Evolutionary conservation across 371 early-diverging fungal species (phyloP).

Genomic region (Saksenaea oblongispora): DNA sequence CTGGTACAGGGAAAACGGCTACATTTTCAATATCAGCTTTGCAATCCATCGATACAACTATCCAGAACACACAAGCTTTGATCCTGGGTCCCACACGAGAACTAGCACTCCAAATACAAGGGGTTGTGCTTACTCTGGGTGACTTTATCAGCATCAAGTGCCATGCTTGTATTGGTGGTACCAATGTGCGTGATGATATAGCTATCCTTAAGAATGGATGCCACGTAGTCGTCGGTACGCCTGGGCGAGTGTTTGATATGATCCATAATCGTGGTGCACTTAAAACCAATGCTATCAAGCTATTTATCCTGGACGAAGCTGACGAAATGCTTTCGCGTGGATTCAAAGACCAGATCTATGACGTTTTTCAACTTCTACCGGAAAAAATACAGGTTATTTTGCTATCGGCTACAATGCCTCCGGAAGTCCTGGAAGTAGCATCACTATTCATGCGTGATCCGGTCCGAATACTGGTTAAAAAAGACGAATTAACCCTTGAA

Average conservation of each 20-base stretch:
- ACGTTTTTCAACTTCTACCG: constrained; percentile 87
- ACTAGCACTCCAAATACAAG: constrained; percentile 89
- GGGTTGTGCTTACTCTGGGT: constrained; percentile 82
- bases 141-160: constrained; percentile 81
- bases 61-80: constrained; percentile 83
- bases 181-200: constrained; percentile 82
- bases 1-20: constrained; percentile 98
- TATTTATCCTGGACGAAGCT: constrained; percentile 97
- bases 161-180: constrained; percentile 92
- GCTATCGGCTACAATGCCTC: constrained; percentile 91
- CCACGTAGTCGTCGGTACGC: constrained; percentile 92
- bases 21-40: constrained; percentile 93
- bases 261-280: constrained; percentile 80
- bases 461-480: constrained; percentile 92
- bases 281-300: constrained; percentile 76
- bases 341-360: constrained; percentile 95
- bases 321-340: constrained; percentile 96
- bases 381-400: constrained; percentile 86
- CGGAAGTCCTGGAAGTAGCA: constrained; percentile 90
- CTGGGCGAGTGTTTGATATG: constrained; percentile 95
- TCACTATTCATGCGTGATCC: constrained; percentile 93
- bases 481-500: constrained; percentile 95
- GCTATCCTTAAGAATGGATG: constrained; percentile 63
- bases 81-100: constrained; percentile 93
- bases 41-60: constrained; percentile 77